These are phyloP conservation scores for cucumber (Cucumis sativus) DNA, from an alignment of 306 rosid species.

Conservation along the genomic window Cucumber_9930_V3 NC_026659.2:20948501-20949000, in stretches of 20 bases:
- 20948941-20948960: conserved; percentile 85
- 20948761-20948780: not conserved
- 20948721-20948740: conserved; percentile 56
- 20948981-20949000: conserved; percentile 72
- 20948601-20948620: not conserved
- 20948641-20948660: not conserved
- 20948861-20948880: too few relatives aligned
- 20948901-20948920: conserved; percentile 67
- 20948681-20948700: not conserved
- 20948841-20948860: not conserved
- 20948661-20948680: not conserved
- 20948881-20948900: not conserved
- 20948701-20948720: conserved; percentile 28
- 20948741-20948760: conserved; percentile 29
- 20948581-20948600: too few relatives aligned
- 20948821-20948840: not conserved
- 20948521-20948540: too few relatives aligned
- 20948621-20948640: not conserved
- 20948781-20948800: too few relatives aligned
- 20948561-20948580: too few relatives aligned
- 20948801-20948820: too few relatives aligned
- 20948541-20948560: too few relatives aligned
- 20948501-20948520: too few relatives aligned
- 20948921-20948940: conserved; percentile 47
- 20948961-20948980: conserved; percentile 88